Evolutionary conservation across 148 eudicot genomes (phyloP), one percentile per base, ranked within the genome.

Genomic region (Dianthus caryophyllus): DNA sequence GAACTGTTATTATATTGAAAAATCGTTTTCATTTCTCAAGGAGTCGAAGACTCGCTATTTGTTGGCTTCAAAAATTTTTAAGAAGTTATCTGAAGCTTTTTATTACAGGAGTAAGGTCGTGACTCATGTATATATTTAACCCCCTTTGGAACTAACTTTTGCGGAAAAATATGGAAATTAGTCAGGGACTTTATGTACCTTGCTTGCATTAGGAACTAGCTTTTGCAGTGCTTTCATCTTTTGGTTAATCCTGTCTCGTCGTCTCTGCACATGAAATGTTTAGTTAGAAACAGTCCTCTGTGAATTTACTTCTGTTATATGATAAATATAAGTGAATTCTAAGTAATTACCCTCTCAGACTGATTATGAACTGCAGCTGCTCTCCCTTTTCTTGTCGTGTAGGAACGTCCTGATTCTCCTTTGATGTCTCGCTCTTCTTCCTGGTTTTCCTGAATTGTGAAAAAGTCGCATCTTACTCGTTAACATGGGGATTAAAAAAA

Each of bases 71-170:
- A 33, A 33, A 33, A 33, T 33, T 3, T 2, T 33, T 33, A 33
- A 41, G 44, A 41, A 41, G 44, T 41, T 13, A 41, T 1, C 10
- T 9, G 44, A 41, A 41, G 11, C 12, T 13, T 41, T 41, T 41
- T 41, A 41, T 1, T 41, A 41, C 85, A 90, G 53, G 87, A 81
- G 81, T 87, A 88, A 22, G 87, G 90, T 54, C 80, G 84, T 50
- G 87, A 87, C 22, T 87, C 69, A 79, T 87, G 82, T 31, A 79
- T 88, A 0, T 84, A 85, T 33, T 33, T 54, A 90, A 88, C 71
- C 87, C 97, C 87, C 97, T 18, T 87, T 80, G 90, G 87, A 85
- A 6, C 93, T 85, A n/a, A 93, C 97, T 70, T 90, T 90, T 70
- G 87, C 97, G 2, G 85, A 9, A 41, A 9, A 6, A 41, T 41